Evolutionary conservation across 192 early-diverging fungal genomes (phyloP), one percentile per base, ranked within the genome.

Genomic region (Anaeromyces robustus): DNA sequence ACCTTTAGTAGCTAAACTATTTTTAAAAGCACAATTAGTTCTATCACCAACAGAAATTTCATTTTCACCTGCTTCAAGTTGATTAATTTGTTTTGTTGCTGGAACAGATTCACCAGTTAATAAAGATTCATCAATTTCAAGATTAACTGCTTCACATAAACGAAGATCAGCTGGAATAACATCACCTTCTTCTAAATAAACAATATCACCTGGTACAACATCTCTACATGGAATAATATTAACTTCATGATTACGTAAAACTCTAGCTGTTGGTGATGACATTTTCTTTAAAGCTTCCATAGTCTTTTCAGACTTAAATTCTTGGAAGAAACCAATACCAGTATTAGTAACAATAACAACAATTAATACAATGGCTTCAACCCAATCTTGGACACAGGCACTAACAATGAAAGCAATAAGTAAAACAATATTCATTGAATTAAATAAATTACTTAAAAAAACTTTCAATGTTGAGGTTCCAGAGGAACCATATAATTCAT

Each of bases 41-140:
- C 85, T 84, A 30, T 86, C 84, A 29, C 84, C 83, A 37, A 84
- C 59, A 5, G 81, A 30, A 59, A 43, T 30, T 30, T 81, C 16
- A 4, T 31, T 30, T 29, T 86, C 41, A 26, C 3, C 1, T n/a
- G 7, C 2, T 79, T 80, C 93, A 80, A 98, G 87, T 90, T 68
- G 26, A 68, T 68, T 68, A 22, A n/a, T n/a, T 68, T 68, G 52
- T 9, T 68, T 68, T 2, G n/a, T 26, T 2, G 52, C 93, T 1
- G 95, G 95, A 29, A 98, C 87, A 29, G 96, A 96, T 87, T 98
- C 96, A 79, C 96, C 96, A 4, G 96, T 97, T 32, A 98, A 89
- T 19, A 94, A 95, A 30, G 95, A 94, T 86, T 98, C 95, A 87
- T 98, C 96, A 80, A 98, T 93, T 84, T 93, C 89, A 29, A 98